Conservation (phyloP, 371 early-diverging fungal genomes). For the Lichtheimia hyalospora region DNA sequence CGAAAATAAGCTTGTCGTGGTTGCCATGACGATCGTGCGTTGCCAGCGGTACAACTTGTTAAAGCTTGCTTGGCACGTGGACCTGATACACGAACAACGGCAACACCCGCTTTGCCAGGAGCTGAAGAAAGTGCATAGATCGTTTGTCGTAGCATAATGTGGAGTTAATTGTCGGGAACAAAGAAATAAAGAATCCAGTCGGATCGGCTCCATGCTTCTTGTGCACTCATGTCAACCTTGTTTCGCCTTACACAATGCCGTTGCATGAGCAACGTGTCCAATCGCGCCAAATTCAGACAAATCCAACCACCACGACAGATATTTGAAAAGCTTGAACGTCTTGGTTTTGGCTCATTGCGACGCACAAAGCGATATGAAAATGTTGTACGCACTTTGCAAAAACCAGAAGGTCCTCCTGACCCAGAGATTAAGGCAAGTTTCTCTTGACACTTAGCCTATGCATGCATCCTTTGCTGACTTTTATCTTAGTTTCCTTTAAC, state of each 20-base stretch:
- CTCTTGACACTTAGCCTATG: not conserved
- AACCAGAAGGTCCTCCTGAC: slow-evolving; percentile 18
- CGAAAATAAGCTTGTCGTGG: slow-evolving; percentile 51
- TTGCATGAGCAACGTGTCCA: slow-evolving; percentile 26
- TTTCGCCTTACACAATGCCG: not conserved
- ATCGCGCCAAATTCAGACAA: slow-evolving; percentile 48
- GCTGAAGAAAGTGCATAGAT: slow-evolving; percentile 79
- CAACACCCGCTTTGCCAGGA: slow-evolving; percentile 80
- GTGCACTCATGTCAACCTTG: not conserved
- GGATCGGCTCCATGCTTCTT: slow-evolving; percentile 1
- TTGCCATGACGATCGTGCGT: slow-evolving; percentile 8
- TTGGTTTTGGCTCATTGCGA: slow-evolving; percentile 45
- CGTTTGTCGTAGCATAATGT: slow-evolving; percentile 29
- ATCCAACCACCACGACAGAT: slow-evolving; percentile 38
- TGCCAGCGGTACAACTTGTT: not conserved
- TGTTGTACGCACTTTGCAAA: slow-evolving; percentile 8
- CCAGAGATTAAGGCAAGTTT: slow-evolving; percentile 31
- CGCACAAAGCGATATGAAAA: slow-evolving; percentile 34
- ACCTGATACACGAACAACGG: slow-evolving; percentile 79
- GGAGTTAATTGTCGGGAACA: slow-evolving; percentile 1
- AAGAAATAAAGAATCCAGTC: slow-evolving; percentile 1
- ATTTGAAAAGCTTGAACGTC: slow-evolving; percentile 40
- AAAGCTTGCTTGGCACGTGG: slow-evolving; percentile 52
- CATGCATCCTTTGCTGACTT: not conserved
- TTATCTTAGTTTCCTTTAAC: slow-evolving; percentile 51